A percentile compares a stretch with the other conserved stretches of the same genome.
Conservation (phyloP, 331 rosid genomes). For the Phaseolus coccineus region DNA sequence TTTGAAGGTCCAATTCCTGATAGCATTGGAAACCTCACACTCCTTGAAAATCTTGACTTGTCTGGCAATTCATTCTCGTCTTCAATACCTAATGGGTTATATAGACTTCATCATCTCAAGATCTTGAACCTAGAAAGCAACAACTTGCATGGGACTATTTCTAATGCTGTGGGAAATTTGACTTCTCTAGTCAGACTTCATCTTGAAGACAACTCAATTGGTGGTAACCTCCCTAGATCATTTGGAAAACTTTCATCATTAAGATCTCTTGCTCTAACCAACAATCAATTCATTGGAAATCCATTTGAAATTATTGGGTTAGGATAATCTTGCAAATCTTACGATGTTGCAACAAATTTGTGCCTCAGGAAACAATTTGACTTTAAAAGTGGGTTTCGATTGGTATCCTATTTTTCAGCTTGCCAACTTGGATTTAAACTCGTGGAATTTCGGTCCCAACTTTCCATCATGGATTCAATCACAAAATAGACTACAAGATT, state of each 20-base stretch:
- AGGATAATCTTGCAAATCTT: constrained; percentile 46
- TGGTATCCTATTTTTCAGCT: constrained; percentile 40
- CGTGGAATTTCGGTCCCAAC: constrained; percentile 20
- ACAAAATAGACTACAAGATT: background rate
- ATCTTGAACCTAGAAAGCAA: background rate
- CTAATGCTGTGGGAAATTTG: background rate
- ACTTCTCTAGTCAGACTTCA: constrained; percentile 18
- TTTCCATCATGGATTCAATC: constrained; percentile 47
- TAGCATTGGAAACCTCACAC: constrained; percentile 35
- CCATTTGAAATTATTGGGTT: constrained; percentile 32
- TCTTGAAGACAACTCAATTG: background rate
- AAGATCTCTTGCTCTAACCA: rapidly evolving
- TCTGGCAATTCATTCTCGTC: background rate
- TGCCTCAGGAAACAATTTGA: background rate
- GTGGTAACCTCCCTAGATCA: background rate
- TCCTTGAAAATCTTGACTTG: constrained; percentile 37
- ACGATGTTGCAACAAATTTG: background rate
- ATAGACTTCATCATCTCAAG: background rate
- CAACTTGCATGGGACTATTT: constrained; percentile 18
- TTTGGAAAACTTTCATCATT: background rate
- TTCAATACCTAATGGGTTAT: constrained; percentile 35
- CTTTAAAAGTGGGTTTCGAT: constrained; percentile 4
- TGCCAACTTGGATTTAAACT: background rate
- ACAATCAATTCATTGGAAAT: constrained; percentile 8
- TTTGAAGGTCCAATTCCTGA: constrained; percentile 14